Evolutionary conservation across 371 early-diverging fungal genomes (phyloP).

Genomic region (Mucor piriformis): DNA sequence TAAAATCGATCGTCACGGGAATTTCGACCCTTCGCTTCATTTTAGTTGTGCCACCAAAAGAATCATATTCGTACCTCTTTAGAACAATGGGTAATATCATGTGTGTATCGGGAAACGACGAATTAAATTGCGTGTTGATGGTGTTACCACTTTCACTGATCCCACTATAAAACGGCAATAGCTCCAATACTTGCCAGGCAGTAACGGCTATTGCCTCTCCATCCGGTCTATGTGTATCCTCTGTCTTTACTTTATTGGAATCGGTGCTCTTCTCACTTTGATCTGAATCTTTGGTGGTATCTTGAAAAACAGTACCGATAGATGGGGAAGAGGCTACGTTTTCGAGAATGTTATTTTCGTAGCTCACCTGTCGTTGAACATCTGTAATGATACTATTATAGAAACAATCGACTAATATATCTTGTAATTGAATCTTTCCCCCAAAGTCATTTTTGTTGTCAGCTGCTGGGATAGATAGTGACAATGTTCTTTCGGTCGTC

Average conservation of each 20-base stretch:
- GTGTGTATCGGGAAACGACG: conserved; percentile 51
- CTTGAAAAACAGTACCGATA: conserved; percentile 4
- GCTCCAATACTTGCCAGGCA: conserved; percentile 62
- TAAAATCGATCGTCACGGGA: conserved; percentile 54
- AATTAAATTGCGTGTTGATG: conserved; percentile 41
- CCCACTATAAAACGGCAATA: conserved; percentile 60
- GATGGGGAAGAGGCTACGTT: conserved; percentile 16
- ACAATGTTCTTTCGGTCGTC: conserved; percentile 57
- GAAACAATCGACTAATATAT: conserved; percentile 35
- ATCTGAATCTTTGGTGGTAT: conserved; percentile 1
- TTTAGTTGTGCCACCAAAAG: conserved; percentile 38
- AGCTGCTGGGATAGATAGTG: conserved; percentile 46
- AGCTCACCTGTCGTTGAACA: conserved; percentile 23
- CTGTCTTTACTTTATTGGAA: no score
- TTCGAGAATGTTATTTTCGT: conserved; percentile 3
- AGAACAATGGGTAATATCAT: conserved; percentile 59
- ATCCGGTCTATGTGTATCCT: no score
- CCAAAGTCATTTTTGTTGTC: conserved; percentile 8
- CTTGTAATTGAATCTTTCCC: conserved; percentile 16
- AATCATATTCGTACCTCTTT: conserved; percentile 50
- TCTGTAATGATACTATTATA: conserved; percentile 39
- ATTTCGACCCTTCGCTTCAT: conserved; percentile 47
- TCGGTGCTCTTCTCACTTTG: no score
- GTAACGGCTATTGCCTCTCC: conserved; percentile 36
- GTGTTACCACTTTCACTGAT: conserved; percentile 54